phyloP scores from a whole-genome alignment of 805 yeast genomes.

The Candida rishiriensis region DNA sequence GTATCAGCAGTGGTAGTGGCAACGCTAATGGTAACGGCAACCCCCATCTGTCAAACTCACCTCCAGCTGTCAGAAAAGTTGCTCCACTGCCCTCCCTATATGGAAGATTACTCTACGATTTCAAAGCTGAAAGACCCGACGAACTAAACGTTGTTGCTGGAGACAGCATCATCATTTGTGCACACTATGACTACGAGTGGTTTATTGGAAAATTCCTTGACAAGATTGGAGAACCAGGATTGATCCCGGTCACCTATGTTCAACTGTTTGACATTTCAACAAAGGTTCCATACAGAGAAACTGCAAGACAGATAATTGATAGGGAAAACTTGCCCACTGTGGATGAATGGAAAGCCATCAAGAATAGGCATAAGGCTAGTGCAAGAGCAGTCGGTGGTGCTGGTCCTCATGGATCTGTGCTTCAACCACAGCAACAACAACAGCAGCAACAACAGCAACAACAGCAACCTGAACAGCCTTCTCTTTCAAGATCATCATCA shows the following conservation, averaged over 20 bases:
- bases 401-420: constrained; percentile 2
- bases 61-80: constrained; percentile 21
- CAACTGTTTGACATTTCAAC: constrained; percentile 76
- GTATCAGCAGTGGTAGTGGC: too few species aligned
- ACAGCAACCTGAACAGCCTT: not conserved
- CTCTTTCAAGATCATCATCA: constrained; percentile 13
- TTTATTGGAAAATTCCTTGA: constrained; percentile 96
- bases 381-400: constrained; percentile 41
- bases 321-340: constrained; percentile 80
- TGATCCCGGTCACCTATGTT: constrained; percentile 88
- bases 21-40: not conserved
- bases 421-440: constrained; percentile 12
- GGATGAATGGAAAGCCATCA: constrained; percentile 89
- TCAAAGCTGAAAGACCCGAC: constrained; percentile 77
- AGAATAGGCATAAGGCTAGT: constrained; percentile 89
- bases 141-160: constrained; percentile 83
- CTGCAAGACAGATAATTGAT: constrained; percentile 44
- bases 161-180: constrained; percentile 88
- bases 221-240: constrained; percentile 93
- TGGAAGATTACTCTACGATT: constrained; percentile 83
- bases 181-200: constrained; percentile 97
- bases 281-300: constrained; percentile 52
- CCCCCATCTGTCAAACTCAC: constrained; percentile 18
- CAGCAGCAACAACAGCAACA: constrained; percentile 9
- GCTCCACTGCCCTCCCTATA: constrained; percentile 43